Evolutionary conservation across 179 eudicot species (phyloP).

Genomic region (Nepenthes alata): DNA sequence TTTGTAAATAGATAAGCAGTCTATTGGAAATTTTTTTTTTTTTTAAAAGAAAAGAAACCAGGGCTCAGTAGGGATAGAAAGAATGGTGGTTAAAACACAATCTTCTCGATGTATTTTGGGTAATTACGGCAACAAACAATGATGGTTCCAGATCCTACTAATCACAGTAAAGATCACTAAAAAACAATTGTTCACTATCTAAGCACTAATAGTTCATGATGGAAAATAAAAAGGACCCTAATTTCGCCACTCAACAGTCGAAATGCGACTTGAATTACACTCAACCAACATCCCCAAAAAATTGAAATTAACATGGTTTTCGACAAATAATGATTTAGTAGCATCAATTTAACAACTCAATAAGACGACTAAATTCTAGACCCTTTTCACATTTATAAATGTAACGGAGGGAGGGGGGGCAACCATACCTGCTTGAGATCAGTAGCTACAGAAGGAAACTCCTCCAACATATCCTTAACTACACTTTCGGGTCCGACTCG

Average conservation of each 20-base stretch:
- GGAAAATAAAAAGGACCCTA: no score
- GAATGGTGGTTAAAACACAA: no score
- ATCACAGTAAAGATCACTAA: no score
- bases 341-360: neutral
- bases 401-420: neutral
- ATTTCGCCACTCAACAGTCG: neutral
- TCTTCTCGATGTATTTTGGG: no score
- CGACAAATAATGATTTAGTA: neutral
- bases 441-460: conserved; percentile 46
- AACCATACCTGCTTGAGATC: conserved; percentile 53
- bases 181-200: no score
- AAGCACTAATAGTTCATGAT: no score
- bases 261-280: neutral
- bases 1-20: no score
- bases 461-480: conserved; percentile 27
- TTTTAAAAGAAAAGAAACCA: no score
- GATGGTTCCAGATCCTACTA: no score
- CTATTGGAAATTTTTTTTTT: no score
- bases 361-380: neutral
- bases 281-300: neutral
- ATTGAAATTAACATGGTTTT: neutral
- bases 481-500: conserved; percentile 16
- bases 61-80: no score
- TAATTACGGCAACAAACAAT: no score
- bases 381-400: neutral